A percentile compares a stretch with the other conserved stretches of the same genome.
phyloP scores from a whole-genome alignment of 257 asterid species.

The Paulownia fortunei region DNA sequence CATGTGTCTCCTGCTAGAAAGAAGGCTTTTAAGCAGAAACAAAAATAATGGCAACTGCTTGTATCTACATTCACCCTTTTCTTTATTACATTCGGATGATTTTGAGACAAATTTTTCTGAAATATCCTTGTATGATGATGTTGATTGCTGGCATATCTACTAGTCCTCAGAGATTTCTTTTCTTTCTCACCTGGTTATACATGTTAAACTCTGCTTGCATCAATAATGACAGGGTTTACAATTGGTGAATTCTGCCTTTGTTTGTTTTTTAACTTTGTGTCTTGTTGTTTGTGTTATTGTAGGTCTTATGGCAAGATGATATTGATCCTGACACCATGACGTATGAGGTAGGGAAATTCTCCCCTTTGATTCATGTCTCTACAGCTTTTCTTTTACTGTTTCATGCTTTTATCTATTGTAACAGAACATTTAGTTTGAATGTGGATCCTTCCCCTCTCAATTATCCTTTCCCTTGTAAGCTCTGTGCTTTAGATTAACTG shows the following conservation, averaged over 20 bases:
- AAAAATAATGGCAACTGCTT: background rate
- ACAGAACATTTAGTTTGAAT: background rate
- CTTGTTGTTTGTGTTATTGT: conserved; percentile 35
- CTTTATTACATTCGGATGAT: background rate
- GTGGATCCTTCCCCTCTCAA: background rate
- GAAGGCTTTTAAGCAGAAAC: background rate
- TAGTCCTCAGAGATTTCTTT: background rate
- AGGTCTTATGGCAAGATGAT: conserved; percentile 77
- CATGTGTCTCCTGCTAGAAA: background rate
- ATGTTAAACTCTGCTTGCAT: background rate
- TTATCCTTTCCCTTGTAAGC: background rate
- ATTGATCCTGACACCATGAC: conserved; percentile 89
- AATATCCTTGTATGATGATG: background rate
- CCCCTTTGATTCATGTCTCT: background rate
- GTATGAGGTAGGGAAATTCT: conserved; percentile 64
- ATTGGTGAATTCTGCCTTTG: background rate
- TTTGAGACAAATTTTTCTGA: background rate
- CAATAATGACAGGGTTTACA: background rate
- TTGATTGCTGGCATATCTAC: background rate
- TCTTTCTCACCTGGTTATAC: conserved; percentile 4
- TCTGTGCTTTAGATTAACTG: background rate
- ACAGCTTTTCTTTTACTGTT: background rate
- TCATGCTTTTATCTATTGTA: background rate
- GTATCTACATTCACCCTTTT: background rate
- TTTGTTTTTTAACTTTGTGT: conserved; percentile 2